Evolutionary conservation across 2,329 filamentous ascomycete genomes (phyloP).

Genomic region (Balansia obtecta): DNA sequence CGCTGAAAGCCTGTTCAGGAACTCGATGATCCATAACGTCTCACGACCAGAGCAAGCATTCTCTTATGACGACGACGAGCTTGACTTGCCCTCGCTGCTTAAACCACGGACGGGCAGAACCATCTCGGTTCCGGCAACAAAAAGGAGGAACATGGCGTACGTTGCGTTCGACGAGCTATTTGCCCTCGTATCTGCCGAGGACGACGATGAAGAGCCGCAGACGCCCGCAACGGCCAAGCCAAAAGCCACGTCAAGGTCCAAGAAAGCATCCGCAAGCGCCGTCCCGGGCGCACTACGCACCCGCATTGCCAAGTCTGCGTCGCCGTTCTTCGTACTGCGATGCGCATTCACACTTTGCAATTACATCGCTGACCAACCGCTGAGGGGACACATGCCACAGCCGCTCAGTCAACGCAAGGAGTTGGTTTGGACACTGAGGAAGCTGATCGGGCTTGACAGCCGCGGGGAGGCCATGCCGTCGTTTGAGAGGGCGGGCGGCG

Average conservation of each 20-base stretch:
- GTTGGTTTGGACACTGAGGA: slow-evolving; percentile 56
- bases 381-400: slow-evolving; percentile 81
- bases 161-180: slow-evolving; percentile 72
- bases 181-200: slow-evolving; percentile 41
- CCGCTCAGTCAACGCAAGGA: slow-evolving; percentile 72
- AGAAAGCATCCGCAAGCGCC: slow-evolving; percentile 1
- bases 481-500: slow-evolving; percentile 35
- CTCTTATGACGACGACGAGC: slow-evolving; percentile 32
- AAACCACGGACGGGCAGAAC: slow-evolving; percentile 59
- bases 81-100: slow-evolving; percentile 48
- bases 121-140: slow-evolving; percentile 49
- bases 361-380: slow-evolving; percentile 83
- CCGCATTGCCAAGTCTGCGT: slow-evolving; percentile 60
- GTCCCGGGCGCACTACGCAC: slow-evolving; percentile 27
- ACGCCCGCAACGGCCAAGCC: background rate
- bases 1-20: slow-evolving; percentile 64
- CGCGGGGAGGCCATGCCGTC: slow-evolving; percentile 58
- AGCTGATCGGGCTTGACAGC: slow-evolving; percentile 54
- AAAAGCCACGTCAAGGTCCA: background rate
- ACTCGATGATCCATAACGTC: slow-evolving; percentile 66
- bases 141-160: slow-evolving; percentile 63
- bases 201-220: slow-evolving; percentile 6
- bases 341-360: slow-evolving; percentile 68
- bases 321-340: slow-evolving; percentile 72
- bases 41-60: slow-evolving; percentile 39